Evolutionary conservation across 164 flowering plant genomes (phyloP).

Genomic region (Platanus orientalis): DNA sequence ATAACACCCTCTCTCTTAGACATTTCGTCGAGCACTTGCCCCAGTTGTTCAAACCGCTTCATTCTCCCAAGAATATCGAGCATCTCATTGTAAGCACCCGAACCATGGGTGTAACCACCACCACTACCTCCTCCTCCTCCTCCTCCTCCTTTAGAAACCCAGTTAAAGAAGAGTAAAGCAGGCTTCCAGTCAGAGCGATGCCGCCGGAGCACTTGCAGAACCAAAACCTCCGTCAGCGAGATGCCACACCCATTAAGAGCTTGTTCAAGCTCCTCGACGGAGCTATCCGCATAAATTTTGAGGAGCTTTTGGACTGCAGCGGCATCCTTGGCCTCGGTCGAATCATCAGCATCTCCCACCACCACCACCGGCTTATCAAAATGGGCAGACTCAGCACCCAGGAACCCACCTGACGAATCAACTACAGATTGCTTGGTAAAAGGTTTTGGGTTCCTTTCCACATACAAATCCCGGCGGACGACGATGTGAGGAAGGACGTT

Average conservation of each 20-base stretch:
- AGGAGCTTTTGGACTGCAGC: slow-evolving; percentile 46
- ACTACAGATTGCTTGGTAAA: not conserved
- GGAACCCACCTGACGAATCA: not conserved
- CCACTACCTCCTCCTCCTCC: too few species aligned
- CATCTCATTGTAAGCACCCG: slow-evolving; percentile 50
- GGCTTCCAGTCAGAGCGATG: slow-evolving; percentile 69
- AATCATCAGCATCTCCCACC: not conserved
- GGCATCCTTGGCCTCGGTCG: slow-evolving; percentile 20
- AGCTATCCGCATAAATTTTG: slow-evolving; percentile 26
- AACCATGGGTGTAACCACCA: slow-evolving; percentile 29
- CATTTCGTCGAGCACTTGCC: slow-evolving; percentile 79
- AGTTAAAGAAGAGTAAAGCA: slow-evolving; percentile 61
- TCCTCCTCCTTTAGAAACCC: slow-evolving; percentile 33
- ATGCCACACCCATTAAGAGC: slow-evolving; percentile 37
- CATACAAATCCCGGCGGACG: slow-evolving; percentile 2
- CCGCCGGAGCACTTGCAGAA: slow-evolving; percentile 56
- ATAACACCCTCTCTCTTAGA: slow-evolving; percentile 38
- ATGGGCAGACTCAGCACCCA: not conserved
- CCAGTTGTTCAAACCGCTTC: slow-evolving; percentile 48
- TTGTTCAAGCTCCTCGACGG: slow-evolving; percentile 32
- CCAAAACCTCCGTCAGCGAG: slow-evolving; percentile 46
- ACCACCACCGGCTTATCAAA: not conserved
- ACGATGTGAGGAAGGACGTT: not conserved
- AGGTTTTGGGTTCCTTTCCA: not conserved
- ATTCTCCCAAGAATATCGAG: slow-evolving; percentile 69